Conservation (phyloP, 371 early-diverging fungal genomes). For the Mortierella sp. region DNA sequence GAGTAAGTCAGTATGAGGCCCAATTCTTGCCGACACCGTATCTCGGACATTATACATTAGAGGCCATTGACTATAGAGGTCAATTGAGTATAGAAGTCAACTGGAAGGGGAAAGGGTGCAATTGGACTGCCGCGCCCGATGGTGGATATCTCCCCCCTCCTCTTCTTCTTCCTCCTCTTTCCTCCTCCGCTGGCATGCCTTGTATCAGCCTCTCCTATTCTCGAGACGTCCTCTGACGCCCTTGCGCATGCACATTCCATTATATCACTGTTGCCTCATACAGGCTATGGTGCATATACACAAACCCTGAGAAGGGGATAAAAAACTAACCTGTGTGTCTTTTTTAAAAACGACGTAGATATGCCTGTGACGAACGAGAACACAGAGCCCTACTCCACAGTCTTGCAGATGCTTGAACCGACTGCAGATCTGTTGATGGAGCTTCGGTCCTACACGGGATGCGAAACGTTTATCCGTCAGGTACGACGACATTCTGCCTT, state of each 20-base stretch:
- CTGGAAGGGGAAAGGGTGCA: too few relatives aligned
- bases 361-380: constrained; percentile 64
- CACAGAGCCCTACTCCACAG: constrained; percentile 59
- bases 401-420: constrained; percentile 57
- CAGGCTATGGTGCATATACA: too few relatives aligned
- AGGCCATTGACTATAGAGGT: not conserved
- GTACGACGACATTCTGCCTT: constrained; percentile 6
- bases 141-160: too few relatives aligned
- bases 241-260: too few relatives aligned
- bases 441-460: constrained; percentile 69
- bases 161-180: not conserved
- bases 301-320: too few relatives aligned
- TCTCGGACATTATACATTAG: not conserved
- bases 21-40: not conserved
- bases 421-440: constrained; percentile 57
- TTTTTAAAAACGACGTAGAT: constrained; percentile 51
- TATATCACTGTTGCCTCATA: too few relatives aligned
- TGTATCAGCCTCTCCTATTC: not conserved
- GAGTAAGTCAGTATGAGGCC: constrained; percentile 18
- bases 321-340: too few relatives aligned
- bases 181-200: not conserved
- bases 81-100: not conserved
- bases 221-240: too few relatives aligned
- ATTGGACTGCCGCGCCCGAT: too few relatives aligned
- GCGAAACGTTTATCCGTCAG: constrained; percentile 67